A percentile compares a stretch with the other conserved stretches of the same genome.
Evolutionary conservation across 495 filamentous ascomycete species (phyloP).

Genomic region (Penicillium ochrochloron): DNA sequence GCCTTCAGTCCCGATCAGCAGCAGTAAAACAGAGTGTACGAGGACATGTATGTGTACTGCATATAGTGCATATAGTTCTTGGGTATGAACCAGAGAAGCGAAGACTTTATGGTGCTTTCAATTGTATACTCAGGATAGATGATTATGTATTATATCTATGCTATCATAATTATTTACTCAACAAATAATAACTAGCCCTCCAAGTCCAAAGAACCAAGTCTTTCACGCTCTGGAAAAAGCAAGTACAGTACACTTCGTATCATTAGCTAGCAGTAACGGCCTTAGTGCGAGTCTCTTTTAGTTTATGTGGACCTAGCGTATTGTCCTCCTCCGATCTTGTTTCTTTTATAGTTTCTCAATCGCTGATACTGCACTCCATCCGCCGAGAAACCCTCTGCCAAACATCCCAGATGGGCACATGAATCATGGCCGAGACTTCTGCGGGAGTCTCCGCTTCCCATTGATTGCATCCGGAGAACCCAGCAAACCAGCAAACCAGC

Average conservation of each 20-base stretch:
- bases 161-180: not conserved
- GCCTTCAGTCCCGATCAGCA: slow-evolving; percentile 2
- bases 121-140: not conserved
- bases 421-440: not conserved
- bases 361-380: not conserved
- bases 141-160: too few relatives aligned
- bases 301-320: not conserved
- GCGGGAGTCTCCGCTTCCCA: slow-evolving; percentile 3
- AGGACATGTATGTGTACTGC: not conserved
- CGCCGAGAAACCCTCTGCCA: not conserved
- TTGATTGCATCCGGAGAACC: not conserved
- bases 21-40: not conserved
- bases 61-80: not conserved
- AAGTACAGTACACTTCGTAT: slow-evolving; percentile 4
- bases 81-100: too few relatives aligned
- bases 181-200: not conserved
- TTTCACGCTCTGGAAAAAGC: slow-evolving; percentile 1
- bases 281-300: slow-evolving; percentile 1
- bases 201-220: not conserved
- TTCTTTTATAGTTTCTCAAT: not conserved
- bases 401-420: not conserved
- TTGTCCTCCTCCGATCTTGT: not conserved
- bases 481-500: not conserved
- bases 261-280: not conserved
- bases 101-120: not conserved